These are phyloP conservation scores for Pezicula carpinea DNA, from an alignment of 2,329 filamentous ascomycete genomes.

Conservation along the genomic window DNA sequence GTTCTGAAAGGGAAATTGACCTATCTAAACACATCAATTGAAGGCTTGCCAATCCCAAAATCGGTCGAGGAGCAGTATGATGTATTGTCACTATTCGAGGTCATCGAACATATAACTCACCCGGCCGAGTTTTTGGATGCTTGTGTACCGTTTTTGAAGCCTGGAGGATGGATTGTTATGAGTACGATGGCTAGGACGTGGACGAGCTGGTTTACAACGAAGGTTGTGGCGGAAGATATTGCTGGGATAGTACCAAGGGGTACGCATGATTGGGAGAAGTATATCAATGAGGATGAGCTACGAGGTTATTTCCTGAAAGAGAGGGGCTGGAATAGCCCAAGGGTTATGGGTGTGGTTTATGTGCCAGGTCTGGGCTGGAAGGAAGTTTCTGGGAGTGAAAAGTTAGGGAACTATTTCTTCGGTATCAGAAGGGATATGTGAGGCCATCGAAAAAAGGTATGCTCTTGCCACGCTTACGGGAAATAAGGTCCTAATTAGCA, in stretches of 20 bases:
- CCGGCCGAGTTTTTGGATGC: constrained; percentile 69
- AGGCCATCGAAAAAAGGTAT: background rate
- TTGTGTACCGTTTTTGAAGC: constrained; percentile 72
- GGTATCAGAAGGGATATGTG: constrained; percentile 58
- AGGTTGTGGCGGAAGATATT: constrained; percentile 84
- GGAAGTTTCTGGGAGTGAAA: constrained; percentile 74
- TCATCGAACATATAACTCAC: constrained; percentile 84
- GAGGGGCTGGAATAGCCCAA: constrained; percentile 54
- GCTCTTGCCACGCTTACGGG: no score
- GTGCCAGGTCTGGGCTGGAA: constrained; percentile 88
- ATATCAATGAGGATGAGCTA: constrained; percentile 83
- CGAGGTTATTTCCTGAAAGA: constrained; percentile 47
- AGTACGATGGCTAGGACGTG: constrained; percentile 90
- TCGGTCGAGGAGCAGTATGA: constrained; percentile 55
- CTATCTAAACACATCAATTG: constrained; percentile 75
- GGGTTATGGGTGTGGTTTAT: constrained; percentile 80
- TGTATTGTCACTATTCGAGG: constrained; percentile 85
- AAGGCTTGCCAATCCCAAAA: constrained; percentile 51
- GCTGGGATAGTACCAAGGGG: constrained; percentile 83
- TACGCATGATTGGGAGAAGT: constrained; percentile 96
- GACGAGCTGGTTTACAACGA: constrained; percentile 87
- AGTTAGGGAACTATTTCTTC: constrained; percentile 94
- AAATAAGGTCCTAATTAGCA: no score
- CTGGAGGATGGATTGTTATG: constrained; percentile 88
- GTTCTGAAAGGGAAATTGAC: constrained; percentile 56